Conservation (phyloP, 257 asterid species). For the Nyctanthes arbortristis region DNA sequence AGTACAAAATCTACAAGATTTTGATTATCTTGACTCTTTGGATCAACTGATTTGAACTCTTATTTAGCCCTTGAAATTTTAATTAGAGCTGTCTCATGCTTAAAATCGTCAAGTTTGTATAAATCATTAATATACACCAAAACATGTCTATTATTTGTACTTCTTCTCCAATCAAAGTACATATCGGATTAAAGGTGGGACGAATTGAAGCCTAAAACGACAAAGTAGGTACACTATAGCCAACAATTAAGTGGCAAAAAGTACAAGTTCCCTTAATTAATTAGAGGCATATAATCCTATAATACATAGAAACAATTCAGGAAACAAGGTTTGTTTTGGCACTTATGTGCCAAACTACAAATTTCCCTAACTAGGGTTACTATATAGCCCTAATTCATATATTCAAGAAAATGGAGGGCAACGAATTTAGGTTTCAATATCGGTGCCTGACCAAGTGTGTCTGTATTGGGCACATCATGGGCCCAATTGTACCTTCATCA, state of each 20-base stretch:
- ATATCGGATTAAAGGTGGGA: no score
- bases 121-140: no score
- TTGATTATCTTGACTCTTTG: background rate
- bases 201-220: background rate
- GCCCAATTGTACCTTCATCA: constrained; percentile 17
- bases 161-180: no score
- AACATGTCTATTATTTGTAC: no score
- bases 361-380: no score
- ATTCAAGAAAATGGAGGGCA: no score
- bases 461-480: constrained; percentile 10
- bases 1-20: background rate
- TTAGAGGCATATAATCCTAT: background rate
- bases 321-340: background rate
- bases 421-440: background rate
- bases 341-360: no score
- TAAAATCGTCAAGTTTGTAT: background rate
- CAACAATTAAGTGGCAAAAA: background rate
- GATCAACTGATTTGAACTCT: background rate
- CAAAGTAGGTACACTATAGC: background rate
- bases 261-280: background rate
- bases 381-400: no score
- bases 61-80: background rate
- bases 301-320: background rate
- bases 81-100: background rate
- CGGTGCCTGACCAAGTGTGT: constrained; percentile 10